Percentiles rank a stretch among this genome's conserved stretches.
These are phyloP conservation scores for Clitopilus hobsonii DNA, from an alignment of 768 basidiomycete species.

Conservation along the genomic window DNA sequence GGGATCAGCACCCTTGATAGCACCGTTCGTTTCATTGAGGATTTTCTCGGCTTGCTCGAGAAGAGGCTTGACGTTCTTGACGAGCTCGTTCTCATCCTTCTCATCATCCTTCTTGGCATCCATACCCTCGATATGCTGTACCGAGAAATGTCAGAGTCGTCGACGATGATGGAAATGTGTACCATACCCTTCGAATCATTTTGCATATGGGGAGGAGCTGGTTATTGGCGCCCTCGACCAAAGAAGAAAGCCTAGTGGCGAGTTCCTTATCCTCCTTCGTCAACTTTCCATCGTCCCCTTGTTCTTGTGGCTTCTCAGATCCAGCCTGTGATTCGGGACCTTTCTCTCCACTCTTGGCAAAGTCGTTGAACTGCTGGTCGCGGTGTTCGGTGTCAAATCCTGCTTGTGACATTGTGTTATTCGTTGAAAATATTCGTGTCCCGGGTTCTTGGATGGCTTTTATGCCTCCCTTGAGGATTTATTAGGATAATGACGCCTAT, in stretches of 20 bases:
- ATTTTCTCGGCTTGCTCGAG: constrained; percentile 32
- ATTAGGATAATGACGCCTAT: background rate
- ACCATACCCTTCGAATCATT: constrained; percentile 30
- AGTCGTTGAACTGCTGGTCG: background rate
- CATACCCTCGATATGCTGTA: constrained; percentile 31
- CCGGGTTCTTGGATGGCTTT: background rate
- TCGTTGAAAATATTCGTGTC: background rate
- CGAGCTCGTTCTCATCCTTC: constrained; percentile 26
- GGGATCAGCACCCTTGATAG: constrained; percentile 31
- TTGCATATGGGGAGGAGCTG: constrained; percentile 24
- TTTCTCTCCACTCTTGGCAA: no score
- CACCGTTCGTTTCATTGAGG: constrained; percentile 32
- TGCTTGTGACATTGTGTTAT: background rate
- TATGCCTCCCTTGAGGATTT: no score
- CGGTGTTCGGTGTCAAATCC: background rate
- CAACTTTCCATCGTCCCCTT: background rate
- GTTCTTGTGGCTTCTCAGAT: no score
- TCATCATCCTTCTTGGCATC: constrained; percentile 29
- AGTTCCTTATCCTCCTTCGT: constrained; percentile 12
- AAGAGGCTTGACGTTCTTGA: constrained; percentile 29
- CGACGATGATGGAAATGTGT: no score
- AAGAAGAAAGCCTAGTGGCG: constrained; percentile 26
- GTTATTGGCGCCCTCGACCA: constrained; percentile 29
- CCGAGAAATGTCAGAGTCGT: no score
- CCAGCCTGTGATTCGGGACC: no score